phyloP scores from a whole-genome alignment of 140 eudicot genomes.

The Flaveria floridana region DNA sequence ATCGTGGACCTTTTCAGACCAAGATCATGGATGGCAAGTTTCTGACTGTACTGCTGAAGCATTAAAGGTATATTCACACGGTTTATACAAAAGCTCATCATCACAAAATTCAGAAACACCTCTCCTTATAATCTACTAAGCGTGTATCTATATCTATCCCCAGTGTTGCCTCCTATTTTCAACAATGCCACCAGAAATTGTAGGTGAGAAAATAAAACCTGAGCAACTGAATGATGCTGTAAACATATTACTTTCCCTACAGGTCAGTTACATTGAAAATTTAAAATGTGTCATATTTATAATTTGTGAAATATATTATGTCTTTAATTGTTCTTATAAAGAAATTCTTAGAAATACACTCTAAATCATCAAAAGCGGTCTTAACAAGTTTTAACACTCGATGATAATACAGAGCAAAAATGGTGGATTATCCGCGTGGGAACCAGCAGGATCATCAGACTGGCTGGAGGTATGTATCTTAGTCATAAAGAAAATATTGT shows the following conservation, averaged over 20 bases:
- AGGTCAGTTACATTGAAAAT: slow-evolving; percentile 41
- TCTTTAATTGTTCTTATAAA: neutral
- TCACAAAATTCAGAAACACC: neutral
- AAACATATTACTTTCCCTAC: slow-evolving; percentile 68
- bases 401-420: slow-evolving; percentile 57
- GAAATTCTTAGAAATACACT: neutral
- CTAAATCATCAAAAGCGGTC: neutral
- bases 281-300: neutral
- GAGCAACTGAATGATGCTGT: slow-evolving; percentile 64
- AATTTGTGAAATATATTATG: neutral
- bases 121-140: neutral
- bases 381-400: neutral
- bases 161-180: slow-evolving; percentile 79
- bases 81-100: neutral
- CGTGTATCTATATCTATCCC: neutral
- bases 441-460: slow-evolving; percentile 60
- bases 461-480: slow-evolving; percentile 86
- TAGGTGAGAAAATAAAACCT: slow-evolving; percentile 62
- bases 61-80: slow-evolving; percentile 47
- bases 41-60: slow-evolving; percentile 82
- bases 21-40: slow-evolving; percentile 91
- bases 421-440: slow-evolving; percentile 89
- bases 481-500: neutral
- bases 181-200: slow-evolving; percentile 70
- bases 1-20: slow-evolving; percentile 86